These are phyloP conservation scores for Cucurbita ficifolia DNA, from an alignment of 306 rosid genomes.

Conservation along the genomic window DNA sequence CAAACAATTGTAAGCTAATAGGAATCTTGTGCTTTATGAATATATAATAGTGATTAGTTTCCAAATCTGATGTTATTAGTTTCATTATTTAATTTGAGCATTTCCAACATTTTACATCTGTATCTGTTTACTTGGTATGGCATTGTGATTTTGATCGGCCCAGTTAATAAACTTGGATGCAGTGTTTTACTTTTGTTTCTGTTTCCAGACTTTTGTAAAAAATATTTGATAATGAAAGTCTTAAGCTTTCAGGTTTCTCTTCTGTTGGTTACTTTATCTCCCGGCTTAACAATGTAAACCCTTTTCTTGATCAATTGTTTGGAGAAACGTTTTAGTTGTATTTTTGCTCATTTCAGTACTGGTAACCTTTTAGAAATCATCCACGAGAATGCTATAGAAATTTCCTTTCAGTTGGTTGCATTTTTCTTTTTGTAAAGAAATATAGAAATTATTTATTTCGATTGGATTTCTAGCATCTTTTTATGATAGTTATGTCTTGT, in stretches of 20 bases:
- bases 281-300: not conserved
- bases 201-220: not conserved
- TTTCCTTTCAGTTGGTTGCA: not conserved
- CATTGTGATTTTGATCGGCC: not conserved
- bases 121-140: not conserved
- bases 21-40: not conserved
- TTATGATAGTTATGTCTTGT: conserved; percentile 29
- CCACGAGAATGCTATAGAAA: not conserved
- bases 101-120: not conserved
- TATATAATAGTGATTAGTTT: not conserved
- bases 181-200: not conserved
- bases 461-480: conserved; percentile 12
- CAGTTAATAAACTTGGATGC: not conserved
- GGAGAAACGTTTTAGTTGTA: not conserved
- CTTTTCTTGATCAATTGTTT: not conserved
- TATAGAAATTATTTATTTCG: conserved; percentile 1
- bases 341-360: not conserved
- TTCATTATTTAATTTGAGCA: not conserved
- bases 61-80: not conserved
- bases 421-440: not conserved
- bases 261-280: not conserved
- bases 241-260: not conserved
- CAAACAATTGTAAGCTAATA: not conserved
- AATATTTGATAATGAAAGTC: not conserved
- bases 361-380: not conserved